Percentiles rank a stretch among this genome's conserved stretches.
Conservation (phyloP, 73 alveolate species). For the Paramecium primaurelia region DNA sequence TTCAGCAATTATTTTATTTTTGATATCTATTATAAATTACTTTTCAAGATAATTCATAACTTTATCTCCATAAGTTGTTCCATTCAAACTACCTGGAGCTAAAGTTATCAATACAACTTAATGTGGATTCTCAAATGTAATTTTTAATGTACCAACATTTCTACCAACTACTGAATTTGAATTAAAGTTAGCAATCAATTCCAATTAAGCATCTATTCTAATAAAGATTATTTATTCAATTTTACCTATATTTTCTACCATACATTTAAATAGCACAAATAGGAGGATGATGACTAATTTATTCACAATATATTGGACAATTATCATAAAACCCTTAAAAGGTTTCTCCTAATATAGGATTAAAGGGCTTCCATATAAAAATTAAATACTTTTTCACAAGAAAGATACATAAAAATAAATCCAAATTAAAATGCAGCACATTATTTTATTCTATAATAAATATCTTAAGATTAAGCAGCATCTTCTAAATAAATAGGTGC, state of each 20-base stretch:
- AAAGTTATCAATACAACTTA: neutral
- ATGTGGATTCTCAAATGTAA: constrained; percentile 49
- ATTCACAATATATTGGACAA: constrained; percentile 58
- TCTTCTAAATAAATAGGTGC: constrained; percentile 70
- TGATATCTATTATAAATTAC: neutral
- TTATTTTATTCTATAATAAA: constrained; percentile 66
- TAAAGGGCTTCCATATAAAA: constrained; percentile 67
- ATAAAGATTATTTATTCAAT: neutral
- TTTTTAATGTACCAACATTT: constrained; percentile 36
- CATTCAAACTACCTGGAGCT: constrained; percentile 60
- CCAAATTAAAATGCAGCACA: constrained; percentile 66
- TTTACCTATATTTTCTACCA: constrained; percentile 12
- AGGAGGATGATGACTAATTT: constrained; percentile 71
- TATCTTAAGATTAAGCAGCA: constrained; percentile 72
- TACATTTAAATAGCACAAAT: constrained; percentile 37
- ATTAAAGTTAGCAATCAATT: constrained; percentile 54
- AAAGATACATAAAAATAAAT: constrained; percentile 25
- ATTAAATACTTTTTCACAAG: constrained; percentile 56
- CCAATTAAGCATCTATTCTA: constrained; percentile 46
- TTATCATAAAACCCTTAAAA: constrained; percentile 74
- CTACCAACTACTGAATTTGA: constrained; percentile 62
- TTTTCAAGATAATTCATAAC: constrained; percentile 47
- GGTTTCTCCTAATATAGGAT: constrained; percentile 90
- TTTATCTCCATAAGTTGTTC: constrained; percentile 58
- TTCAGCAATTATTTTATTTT: constrained; percentile 46